Base-by-base conservation (phyloP, 2,329 filamentous ascomycete species). In the Arthrobotrys pseudoclavata region DNA sequence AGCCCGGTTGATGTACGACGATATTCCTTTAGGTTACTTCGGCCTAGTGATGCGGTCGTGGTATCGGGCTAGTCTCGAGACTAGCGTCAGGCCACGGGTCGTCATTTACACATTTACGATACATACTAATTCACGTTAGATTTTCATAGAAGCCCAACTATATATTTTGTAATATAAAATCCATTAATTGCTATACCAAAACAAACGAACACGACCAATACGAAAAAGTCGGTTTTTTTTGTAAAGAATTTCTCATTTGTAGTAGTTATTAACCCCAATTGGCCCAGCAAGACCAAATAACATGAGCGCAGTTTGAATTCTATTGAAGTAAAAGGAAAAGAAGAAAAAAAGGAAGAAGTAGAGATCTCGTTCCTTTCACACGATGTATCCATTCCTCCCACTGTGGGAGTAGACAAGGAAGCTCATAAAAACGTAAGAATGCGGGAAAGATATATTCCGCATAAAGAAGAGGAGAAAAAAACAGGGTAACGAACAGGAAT, bases 381-480 rank as follows among this genome's bases (percentile, higher is more conserved):
- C 13, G 29, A 45, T 13, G 12, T 42, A 42, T 47, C 24, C 48
- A 29, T 26, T 31, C 37, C 20, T 45, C 57, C 42, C 22, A 47
- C 12, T 13, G 20, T n/a, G 22, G 0, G 3, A 24, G n/a, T 40
- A 68, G 52, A 61, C 52, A 34, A 62, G 66, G 13, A 31, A 40
- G 45, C 3, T 20, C 31, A 5, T 63, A n/a, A 29, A 15, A 29
- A 24, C 18, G 15, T 24, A 22, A 29, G 2, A 20, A 26, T n/a
- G 6, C n/a, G 47, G 26, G 26, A 52, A 12, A 29, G 13, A 20
- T 9, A n/a, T 4, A 10, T 29, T 10, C 20, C 37, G 48, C 66
- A 50, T 47, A 24, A 24, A 13, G 62, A 76, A 66, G 31, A n/a
- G 40, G 50, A 13, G 63, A 76, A 69, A 10, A 29, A 64, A 52